Conservation (phyloP, 352 stramenopile species). For the Phytophthora pisi region DNA sequence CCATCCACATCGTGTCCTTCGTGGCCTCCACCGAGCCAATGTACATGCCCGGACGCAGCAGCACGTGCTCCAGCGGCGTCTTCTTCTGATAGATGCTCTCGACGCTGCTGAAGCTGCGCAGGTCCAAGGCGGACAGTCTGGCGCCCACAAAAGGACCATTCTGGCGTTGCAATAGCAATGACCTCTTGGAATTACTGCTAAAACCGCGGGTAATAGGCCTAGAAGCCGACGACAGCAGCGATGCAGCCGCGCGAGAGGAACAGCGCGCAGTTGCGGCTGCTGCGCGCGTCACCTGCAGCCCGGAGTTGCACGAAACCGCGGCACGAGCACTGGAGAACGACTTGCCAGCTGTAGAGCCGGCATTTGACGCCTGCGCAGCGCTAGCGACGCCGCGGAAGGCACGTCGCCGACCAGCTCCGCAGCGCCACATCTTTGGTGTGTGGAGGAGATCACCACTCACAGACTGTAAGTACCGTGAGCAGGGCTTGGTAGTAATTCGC, state of each 20-base stretch:
- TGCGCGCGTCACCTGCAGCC: conserved; percentile 2
- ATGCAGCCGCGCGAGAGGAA: neutral
- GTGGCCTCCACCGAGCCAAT: conserved; percentile 87
- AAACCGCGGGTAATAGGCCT: conserved; percentile 5
- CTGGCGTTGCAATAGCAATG: neutral
- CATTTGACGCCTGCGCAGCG: conserved; percentile 2
- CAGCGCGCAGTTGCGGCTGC: conserved; percentile 4
- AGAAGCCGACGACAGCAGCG: conserved; percentile 5
- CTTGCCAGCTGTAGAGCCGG: neutral
- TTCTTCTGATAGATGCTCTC: conserved; percentile 92
- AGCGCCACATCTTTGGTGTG: conserved; percentile 35
- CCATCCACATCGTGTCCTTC: conserved; percentile 84
- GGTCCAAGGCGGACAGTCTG: conserved; percentile 1
- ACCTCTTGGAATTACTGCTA: neutral
- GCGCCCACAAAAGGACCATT: conserved; percentile 2
- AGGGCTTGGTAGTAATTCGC: too few relatives aligned
- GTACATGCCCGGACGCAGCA: conserved; percentile 92
- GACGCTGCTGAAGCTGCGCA: conserved; percentile 48
- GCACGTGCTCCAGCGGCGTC: conserved; percentile 88
- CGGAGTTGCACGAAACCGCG: conserved; percentile 2
- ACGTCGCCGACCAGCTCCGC: conserved; percentile 32
- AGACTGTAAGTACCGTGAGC: too few relatives aligned
- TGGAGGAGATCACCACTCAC: conserved; percentile 14
- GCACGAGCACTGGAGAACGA: neutral
- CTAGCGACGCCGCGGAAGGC: conserved; percentile 32